Conservation (phyloP, 345 rosid genomes). For the Abelmoschus esculentus region DNA sequence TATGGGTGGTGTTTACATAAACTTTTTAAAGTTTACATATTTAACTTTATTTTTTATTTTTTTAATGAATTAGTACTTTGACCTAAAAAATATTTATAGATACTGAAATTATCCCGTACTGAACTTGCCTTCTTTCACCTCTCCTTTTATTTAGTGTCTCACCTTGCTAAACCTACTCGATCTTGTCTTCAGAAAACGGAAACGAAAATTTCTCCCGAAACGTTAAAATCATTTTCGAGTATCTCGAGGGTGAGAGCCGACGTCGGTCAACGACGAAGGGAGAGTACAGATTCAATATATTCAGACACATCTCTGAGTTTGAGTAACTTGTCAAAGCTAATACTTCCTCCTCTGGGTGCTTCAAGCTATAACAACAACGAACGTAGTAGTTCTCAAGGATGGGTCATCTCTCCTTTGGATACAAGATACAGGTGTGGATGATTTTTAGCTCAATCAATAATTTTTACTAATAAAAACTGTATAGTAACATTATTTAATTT, state of each 20-base stretch:
- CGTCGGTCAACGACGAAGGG: too few relatives aligned
- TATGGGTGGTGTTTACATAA: too few relatives aligned
- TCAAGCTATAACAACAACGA: constrained; percentile 41
- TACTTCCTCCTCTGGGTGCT: constrained; percentile 82
- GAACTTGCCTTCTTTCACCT: not conserved
- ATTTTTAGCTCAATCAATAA: not conserved
- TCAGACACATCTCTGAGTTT: constrained; percentile 33
- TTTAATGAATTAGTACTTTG: too few relatives aligned
- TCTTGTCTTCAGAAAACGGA: constrained; percentile 3
- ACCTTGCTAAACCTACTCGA: not conserved
- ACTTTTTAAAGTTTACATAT: too few relatives aligned
- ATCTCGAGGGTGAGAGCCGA: too few relatives aligned
- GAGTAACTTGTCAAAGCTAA: constrained; percentile 63
- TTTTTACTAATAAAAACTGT: not conserved
- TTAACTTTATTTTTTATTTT: too few relatives aligned
- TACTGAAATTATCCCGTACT: too few relatives aligned
- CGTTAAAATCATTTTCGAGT: not conserved
- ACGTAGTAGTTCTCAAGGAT: constrained; percentile 25
- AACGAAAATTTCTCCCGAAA: constrained; percentile 7
- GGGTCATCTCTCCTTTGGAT: constrained; percentile 75
- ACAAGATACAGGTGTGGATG: constrained; percentile 68
- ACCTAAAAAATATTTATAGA: too few relatives aligned
- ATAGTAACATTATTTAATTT: not conserved
- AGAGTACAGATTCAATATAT: not conserved
- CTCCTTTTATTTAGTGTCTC: not conserved